Evolutionary conservation across 1,284 basidiomycete species (phyloP).

Genomic region (Pyrrhoderma noxium): DNA sequence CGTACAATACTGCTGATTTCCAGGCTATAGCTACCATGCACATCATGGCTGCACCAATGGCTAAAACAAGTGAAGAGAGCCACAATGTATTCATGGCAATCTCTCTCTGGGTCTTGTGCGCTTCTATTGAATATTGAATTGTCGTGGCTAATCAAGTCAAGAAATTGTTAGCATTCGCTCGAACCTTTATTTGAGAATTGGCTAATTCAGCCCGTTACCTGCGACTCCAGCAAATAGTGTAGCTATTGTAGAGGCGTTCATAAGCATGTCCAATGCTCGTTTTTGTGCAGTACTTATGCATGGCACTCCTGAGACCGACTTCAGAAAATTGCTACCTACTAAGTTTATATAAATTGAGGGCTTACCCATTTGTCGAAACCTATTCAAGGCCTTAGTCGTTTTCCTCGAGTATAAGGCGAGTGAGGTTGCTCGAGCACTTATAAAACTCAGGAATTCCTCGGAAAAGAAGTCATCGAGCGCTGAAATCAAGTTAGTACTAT

Average conservation of each 20-base stretch:
- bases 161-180: too few relatives aligned
- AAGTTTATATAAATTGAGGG: too few relatives aligned
- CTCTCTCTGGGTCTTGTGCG: not conserved
- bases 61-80: constrained; percentile 8
- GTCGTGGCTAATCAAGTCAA: constrained; percentile 3
- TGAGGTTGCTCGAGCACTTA: too few relatives aligned
- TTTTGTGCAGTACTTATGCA: constrained; percentile 3
- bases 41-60: constrained; percentile 1
- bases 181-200: not conserved
- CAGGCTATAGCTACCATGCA: constrained; percentile 1
- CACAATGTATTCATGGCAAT: not conserved
- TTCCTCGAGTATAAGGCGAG: too few relatives aligned
- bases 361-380: too few relatives aligned
- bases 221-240: constrained; percentile 6
- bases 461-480: too few relatives aligned
- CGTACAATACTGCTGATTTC: constrained; percentile 6
- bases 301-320: not conserved
- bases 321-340: too few relatives aligned
- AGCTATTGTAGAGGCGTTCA: constrained; percentile 4
- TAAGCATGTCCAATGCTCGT: not conserved
- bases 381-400: too few relatives aligned
- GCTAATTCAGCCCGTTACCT: not conserved
- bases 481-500: too few relatives aligned
- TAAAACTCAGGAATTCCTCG: too few relatives aligned
- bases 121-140: not conserved